Evolutionary conservation across 2,329 filamentous ascomycete genomes (phyloP).

Genomic region (Xylaria sp.): DNA sequence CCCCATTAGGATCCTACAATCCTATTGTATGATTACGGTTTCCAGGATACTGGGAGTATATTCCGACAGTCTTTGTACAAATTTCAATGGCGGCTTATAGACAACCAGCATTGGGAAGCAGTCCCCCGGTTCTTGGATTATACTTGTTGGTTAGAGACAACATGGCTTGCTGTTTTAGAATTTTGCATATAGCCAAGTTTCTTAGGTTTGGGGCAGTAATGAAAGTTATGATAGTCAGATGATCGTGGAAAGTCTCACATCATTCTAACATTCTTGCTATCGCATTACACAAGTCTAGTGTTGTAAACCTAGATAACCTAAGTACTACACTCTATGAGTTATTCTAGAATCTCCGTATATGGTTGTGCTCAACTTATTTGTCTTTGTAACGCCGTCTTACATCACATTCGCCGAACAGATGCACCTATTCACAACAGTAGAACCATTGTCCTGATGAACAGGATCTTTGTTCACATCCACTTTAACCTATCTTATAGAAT

Average conservation of each 20-base stretch:
- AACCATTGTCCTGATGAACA: neutral
- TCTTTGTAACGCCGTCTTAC: no score
- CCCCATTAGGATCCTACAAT: slow-evolving; percentile 1
- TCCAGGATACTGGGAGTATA: slow-evolving; percentile 32
- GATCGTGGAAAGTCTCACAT: neutral
- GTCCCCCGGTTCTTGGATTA: slow-evolving; percentile 30
- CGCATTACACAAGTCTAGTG: neutral
- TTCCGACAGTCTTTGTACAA: slow-evolving; percentile 33
- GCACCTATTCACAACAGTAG: no score
- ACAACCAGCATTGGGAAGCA: slow-evolving; percentile 36
- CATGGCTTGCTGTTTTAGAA: slow-evolving; percentile 13
- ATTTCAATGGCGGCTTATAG: slow-evolving; percentile 32
- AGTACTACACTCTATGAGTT: no score
- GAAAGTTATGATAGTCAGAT: slow-evolving; percentile 32
- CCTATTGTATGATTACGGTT: slow-evolving; percentile 31
- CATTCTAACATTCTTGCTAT: neutral
- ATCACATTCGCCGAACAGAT: no score
- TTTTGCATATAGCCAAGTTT: slow-evolving; percentile 29
- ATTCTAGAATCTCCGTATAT: no score
- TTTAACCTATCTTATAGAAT: neutral
- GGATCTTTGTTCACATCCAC: neutral
- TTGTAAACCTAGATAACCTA: neutral
- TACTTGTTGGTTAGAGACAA: slow-evolving; percentile 31
- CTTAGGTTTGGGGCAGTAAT: slow-evolving; percentile 15
- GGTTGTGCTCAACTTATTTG: no score